Percentiles rank a stretch among this genome's conserved stretches.
phyloP scores from a whole-genome alignment of 257 asterid genomes.

The Euphrasia confusa region DNA sequence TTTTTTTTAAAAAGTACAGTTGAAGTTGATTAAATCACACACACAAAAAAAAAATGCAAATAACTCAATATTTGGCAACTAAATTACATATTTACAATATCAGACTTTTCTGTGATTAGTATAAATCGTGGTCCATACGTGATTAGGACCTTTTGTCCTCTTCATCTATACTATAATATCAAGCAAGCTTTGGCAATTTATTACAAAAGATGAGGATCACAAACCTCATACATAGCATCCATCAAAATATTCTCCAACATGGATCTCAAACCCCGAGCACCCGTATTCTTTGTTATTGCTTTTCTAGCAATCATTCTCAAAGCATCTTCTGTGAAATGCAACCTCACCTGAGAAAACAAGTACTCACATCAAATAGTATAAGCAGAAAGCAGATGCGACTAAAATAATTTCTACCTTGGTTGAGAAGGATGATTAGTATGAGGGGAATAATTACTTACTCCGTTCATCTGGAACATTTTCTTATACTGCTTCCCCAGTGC shows the following conservation, averaged over 20 bases:
- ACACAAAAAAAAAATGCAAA: no score
- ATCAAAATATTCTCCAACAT: constrained; percentile 83
- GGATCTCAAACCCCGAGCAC: constrained; percentile 92
- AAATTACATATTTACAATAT: neutral
- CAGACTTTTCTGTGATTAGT: neutral
- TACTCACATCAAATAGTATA: neutral
- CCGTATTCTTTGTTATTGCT: constrained; percentile 85
- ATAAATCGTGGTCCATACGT: neutral
- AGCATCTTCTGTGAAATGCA: constrained; percentile 89
- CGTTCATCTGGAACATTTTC: constrained; percentile 95
- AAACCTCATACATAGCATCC: constrained; percentile 99
- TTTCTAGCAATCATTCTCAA: constrained; percentile 79
- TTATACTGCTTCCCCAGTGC: constrained; percentile 95
- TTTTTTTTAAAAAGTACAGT: neutral
- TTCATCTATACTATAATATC: neutral
- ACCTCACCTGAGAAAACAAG: constrained; percentile 61
- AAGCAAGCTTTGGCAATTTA: constrained; percentile 8
- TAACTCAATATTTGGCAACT: neutral
- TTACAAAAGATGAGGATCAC: constrained; percentile 9
- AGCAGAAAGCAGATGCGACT: neutral
- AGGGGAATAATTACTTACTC: constrained; percentile 42
- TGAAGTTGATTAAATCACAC: no score
- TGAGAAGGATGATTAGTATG: constrained; percentile 3
- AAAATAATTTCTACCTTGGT: neutral
- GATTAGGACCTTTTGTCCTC: neutral